Evolutionary conservation across 2,329 filamentous ascomycete species (phyloP).

Genomic region (Aspergillus tubingensis): DNA sequence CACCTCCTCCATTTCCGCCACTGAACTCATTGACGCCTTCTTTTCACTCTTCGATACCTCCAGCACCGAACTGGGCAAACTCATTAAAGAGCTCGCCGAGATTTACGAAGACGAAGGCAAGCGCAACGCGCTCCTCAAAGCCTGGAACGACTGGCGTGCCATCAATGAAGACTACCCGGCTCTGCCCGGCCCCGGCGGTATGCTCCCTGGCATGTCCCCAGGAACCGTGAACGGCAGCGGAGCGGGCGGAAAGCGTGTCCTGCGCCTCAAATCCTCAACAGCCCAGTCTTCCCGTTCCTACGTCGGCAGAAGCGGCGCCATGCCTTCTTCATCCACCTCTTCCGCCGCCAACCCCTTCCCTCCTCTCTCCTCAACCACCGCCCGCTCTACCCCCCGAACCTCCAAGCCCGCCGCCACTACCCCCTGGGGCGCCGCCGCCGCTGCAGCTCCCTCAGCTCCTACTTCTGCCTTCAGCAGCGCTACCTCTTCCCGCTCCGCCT

Average conservation of each 20-base stretch:
- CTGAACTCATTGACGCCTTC: constrained; percentile 80
- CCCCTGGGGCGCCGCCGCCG: constrained; percentile 26
- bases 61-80: constrained; percentile 77
- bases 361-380: constrained; percentile 38
- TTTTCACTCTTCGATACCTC: constrained; percentile 84
- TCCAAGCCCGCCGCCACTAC: constrained; percentile 22
- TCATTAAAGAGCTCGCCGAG: constrained; percentile 88
- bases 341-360: constrained; percentile 50
- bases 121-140: constrained; percentile 70
- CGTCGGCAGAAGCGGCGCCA: constrained; percentile 59
- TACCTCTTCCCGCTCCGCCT: constrained; percentile 30
- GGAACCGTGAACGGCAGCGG: constrained; percentile 53
- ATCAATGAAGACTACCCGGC: constrained; percentile 96
- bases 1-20: constrained; percentile 66
- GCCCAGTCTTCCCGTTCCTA: constrained; percentile 66
- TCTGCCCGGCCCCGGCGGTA: constrained; percentile 72
- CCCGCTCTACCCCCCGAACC: constrained; percentile 25
- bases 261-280: constrained; percentile 70
- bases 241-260: constrained; percentile 62
- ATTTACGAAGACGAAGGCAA: constrained; percentile 84
- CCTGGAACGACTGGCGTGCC: constrained; percentile 93
- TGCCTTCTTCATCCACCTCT: constrained; percentile 32
- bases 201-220: constrained; percentile 58
- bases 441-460: constrained; percentile 25
- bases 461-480: constrained; percentile 27